Conservation (phyloP, 345 rosid species). For the Eucalyptus cloeziana region DNA sequence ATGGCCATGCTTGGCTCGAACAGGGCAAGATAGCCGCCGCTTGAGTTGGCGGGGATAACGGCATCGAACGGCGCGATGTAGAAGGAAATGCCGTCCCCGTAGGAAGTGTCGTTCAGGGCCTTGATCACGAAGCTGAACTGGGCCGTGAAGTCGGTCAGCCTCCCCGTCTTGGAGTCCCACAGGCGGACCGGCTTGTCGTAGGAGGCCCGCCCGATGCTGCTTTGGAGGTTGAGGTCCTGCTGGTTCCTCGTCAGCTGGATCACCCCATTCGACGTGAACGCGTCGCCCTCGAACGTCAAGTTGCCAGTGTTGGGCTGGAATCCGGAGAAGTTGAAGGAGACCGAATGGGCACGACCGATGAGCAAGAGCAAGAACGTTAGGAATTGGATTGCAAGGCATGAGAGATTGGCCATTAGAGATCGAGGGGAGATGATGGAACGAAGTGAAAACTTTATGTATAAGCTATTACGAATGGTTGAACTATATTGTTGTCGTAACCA, state of each 20-base stretch:
- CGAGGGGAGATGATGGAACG: neutral
- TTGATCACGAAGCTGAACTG: conserved; percentile 25
- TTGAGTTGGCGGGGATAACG: conserved; percentile 22
- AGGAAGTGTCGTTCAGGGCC: neutral
- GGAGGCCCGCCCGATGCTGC: conserved; percentile 37
- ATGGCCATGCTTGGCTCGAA: conserved; percentile 1
- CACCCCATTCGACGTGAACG: conserved; percentile 2
- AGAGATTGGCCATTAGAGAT: neutral
- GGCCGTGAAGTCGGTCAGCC: conserved; percentile 34
- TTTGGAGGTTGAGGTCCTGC: neutral
- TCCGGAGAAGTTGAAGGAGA: conserved; percentile 24
- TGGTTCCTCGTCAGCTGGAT: conserved; percentile 33
- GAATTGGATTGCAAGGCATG: neutral
- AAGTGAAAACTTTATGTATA: neutral
- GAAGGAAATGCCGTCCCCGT: conserved; percentile 43
- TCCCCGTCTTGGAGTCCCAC: conserved; percentile 27
- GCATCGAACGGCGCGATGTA: conserved; percentile 31
- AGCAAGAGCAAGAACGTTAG: neutral
- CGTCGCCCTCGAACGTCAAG: conserved; percentile 25
- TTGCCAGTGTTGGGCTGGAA: conserved; percentile 11
- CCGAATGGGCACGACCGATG: conserved; percentile 3
- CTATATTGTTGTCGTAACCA: neutral
- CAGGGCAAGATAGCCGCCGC: conserved; percentile 31
- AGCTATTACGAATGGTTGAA: neutral
- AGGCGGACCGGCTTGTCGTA: conserved; percentile 18